Evolutionary conservation across 2,329 filamentous ascomycete species (phyloP), one percentile per base, ranked within the genome.

Genomic region (Neopestalotiopsis sp.): DNA sequence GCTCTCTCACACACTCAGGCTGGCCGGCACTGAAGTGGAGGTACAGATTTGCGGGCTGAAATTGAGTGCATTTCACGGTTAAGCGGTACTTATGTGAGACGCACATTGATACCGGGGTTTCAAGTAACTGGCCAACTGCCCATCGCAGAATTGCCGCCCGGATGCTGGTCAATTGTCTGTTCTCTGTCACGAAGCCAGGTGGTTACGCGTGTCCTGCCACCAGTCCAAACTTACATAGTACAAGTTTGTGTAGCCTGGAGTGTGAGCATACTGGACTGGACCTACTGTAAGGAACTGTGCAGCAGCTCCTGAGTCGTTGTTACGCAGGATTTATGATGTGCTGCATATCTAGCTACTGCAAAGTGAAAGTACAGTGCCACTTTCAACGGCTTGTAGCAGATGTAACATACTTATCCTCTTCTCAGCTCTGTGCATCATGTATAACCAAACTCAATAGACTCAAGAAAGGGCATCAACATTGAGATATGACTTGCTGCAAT

Each of bases 21-120:
- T 38, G 34, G 34, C 59, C 59, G 28, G 59, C 30, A 40, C n/a
- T 62, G 59, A 14, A 59, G 59, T 34, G 59, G 45, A 10, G n/a
- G 40, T 49, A 38, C 40, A 64, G 61, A 64, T 24, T 64, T 66
- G 40, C 63, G 63, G 63, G 63, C 52, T 58, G 61, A 49, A 40
- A 64, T 64, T 62, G 40, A 64, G 61, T 64, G 61, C 61, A 49
- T 28, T 30, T 32, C 38, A 45, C 38, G 38, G 61, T 45, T 30
- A 64, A 58, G 42, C 24, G 63, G 49, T 66, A 66, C 63, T 57
- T 66, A 57, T 56, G 63, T 66, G 63, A 66, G 63, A 66, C 63
- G 63, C 63, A 66, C 20, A 66, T 66, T 66, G 63, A 66, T 34
- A 49, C 63, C 40, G 63, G 14, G 49, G 63, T 66, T 66, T 66